Conservation (phyloP, 108 stramenopile genomes). For the Pelagomonas calceolata region DNA sequence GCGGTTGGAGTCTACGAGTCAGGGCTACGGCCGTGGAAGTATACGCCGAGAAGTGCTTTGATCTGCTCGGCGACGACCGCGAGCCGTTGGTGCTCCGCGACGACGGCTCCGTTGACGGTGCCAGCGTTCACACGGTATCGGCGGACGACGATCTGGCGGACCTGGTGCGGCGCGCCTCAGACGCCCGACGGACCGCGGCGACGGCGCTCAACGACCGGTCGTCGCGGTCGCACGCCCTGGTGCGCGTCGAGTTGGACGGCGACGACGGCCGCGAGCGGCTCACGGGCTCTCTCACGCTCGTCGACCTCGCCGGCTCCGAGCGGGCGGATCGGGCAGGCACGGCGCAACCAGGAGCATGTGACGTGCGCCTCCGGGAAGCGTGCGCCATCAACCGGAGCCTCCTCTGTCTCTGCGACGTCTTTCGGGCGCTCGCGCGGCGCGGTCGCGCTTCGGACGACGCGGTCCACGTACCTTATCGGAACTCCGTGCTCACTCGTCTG, state of each 20-base stretch:
- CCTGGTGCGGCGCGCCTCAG: slow-evolving; percentile 24
- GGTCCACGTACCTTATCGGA: slow-evolving; percentile 46
- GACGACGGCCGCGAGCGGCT: neutral
- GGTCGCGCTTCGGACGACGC: slow-evolving; percentile 5
- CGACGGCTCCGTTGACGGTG: neutral
- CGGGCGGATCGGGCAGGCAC: slow-evolving; percentile 31
- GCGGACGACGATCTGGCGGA: slow-evolving; percentile 11
- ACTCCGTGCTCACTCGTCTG: slow-evolving; percentile 50
- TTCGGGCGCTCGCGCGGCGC: slow-evolving; percentile 29
- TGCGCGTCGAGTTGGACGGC: slow-evolving; percentile 31
- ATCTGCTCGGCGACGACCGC: slow-evolving; percentile 8
- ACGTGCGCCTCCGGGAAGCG: slow-evolving; percentile 30
- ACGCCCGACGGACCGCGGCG: slow-evolving; percentile 29
- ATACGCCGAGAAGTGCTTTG: slow-evolving; percentile 24
- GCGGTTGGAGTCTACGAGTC: neutral
- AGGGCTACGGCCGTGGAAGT: slow-evolving; percentile 21
- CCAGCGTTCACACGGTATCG: neutral
- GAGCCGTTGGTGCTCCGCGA: neutral
- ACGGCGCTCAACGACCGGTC: slow-evolving; percentile 41
- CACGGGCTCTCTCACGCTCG: slow-evolving; percentile 34
- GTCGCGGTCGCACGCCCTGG: slow-evolving; percentile 42
- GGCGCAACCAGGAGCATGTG: slow-evolving; percentile 5
- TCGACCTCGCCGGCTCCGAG: slow-evolving; percentile 47
- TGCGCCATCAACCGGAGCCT: slow-evolving; percentile 44
- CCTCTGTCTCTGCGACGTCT: slow-evolving; percentile 49